phyloP scores from a whole-genome alignment of 2,329 filamentous ascomycete species.

The Apiospora marii region DNA sequence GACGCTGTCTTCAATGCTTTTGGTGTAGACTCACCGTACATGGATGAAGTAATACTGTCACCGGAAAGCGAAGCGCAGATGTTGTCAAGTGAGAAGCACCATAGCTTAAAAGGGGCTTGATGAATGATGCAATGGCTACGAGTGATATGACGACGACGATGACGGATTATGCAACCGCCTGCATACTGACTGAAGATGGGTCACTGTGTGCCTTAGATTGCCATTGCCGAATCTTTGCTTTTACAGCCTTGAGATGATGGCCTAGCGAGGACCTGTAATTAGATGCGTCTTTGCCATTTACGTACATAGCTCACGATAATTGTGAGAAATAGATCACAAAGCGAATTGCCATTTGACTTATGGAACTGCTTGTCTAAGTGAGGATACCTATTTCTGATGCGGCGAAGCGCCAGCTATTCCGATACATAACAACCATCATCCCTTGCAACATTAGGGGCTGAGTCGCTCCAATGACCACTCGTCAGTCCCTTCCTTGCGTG shows the following conservation, averaged over 20 bases:
- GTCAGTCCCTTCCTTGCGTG: constrained; percentile 59
- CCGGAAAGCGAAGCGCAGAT: background rate
- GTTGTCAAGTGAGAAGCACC: background rate
- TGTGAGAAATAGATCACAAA: background rate
- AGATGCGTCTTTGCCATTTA: background rate
- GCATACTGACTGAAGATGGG: background rate
- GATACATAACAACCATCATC: background rate
- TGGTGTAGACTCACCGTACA: background rate
- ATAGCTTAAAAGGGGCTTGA: background rate
- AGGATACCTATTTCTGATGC: background rate
- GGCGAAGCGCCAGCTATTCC: background rate
- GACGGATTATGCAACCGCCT: background rate
- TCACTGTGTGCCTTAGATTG: background rate
- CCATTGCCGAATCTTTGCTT: background rate
- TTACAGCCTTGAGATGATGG: background rate
- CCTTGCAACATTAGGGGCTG: constrained; percentile 64
- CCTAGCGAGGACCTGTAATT: background rate
- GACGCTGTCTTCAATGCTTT: background rate
- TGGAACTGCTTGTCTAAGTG: background rate
- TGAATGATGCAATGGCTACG: background rate
- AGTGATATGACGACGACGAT: background rate
- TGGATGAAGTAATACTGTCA: background rate
- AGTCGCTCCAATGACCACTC: constrained; percentile 75
- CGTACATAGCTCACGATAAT: background rate
- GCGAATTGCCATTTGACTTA: background rate